Base-by-base conservation (phyloP, 2,329 filamentous ascomycete species). In the Plectosphaerella sp. region DNA sequence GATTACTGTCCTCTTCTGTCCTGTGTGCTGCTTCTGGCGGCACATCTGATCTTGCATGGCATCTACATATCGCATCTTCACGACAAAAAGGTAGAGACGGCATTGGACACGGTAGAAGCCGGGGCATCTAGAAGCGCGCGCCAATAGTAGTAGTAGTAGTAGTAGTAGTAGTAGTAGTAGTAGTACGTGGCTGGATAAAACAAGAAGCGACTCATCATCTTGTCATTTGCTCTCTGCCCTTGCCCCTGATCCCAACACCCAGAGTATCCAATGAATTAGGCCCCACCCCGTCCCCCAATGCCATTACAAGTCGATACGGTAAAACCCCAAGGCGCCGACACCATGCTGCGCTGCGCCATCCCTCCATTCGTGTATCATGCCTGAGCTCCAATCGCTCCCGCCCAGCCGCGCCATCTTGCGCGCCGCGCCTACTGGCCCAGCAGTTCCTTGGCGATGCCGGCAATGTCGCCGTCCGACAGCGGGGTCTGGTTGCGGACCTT, bases 401-500 rank as follows among this genome's bases (percentile, higher is more conserved):
- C 15, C 16, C 5, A n/a, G 5, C 15, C 37, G 37, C 37, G 15
- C 10, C 10, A 16, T 12, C 15, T 12, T 43, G 41, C 9, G n/a
- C 4, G 14, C 7, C 3, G 43, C 1, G 18, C 12, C 28, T 53
- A 62, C 59, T 72, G 70, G 0, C 70, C 70, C 28, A 72, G 56
- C 8, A 64, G 52, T 48, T 67, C 65, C 47, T 59, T 62, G 3
- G 64, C 67, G 28, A 72, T 88, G 45, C 77, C 80, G 56, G 72
- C 78, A 20, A 73, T 93, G 25, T 79, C 82, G 39, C 64, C 69
- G 35, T 62, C 60, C 22, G 71, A 72, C 57, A 71, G 67, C 2
- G 62, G 62, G 6, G 64, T 71, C 41, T 83, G 79, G 73, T 73
- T 88, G 55, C 74, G 74, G 54, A 86, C 77, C 25, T 91, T 90